Evolutionary conservation across 208 protist genomes (phyloP).

Genomic region (Borovskyia barvae): DNA sequence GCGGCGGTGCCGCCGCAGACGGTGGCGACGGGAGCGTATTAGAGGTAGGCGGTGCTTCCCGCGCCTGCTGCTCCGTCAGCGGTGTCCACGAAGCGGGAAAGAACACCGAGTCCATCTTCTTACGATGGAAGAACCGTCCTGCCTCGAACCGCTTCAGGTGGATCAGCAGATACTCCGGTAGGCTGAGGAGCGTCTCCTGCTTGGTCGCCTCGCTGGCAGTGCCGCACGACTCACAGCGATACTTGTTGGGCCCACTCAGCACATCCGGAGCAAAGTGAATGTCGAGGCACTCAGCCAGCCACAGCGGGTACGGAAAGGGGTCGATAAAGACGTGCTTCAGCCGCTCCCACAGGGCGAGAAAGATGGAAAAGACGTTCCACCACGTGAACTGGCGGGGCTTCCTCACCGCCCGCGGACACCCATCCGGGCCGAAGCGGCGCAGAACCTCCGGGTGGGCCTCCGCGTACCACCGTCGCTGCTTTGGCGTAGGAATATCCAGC

Average conservation of each 20-base stretch:
- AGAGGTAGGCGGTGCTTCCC: not conserved
- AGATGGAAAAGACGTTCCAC: constrained; percentile 60
- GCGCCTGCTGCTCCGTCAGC: constrained; percentile 12
- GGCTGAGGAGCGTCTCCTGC: constrained; percentile 50
- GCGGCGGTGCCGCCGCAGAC: not conserved
- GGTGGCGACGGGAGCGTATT: not conserved
- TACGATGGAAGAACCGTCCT: constrained; percentile 68
- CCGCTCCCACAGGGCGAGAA: constrained; percentile 14
- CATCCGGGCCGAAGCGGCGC: constrained; percentile 25
- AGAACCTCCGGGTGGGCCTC: constrained; percentile 44
- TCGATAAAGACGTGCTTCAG: constrained; percentile 25
- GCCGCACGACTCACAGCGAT: constrained; percentile 78
- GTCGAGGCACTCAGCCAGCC: constrained; percentile 86
- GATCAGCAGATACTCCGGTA: constrained; percentile 83
- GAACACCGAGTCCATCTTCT: constrained; percentile 78
- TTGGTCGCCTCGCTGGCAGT: constrained; percentile 74
- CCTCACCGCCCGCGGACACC: constrained; percentile 25
- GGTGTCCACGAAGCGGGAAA: constrained; percentile 78
- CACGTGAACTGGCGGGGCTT: constrained; percentile 31
- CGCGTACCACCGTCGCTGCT: constrained; percentile 52
- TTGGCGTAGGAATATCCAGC: constrained; percentile 61
- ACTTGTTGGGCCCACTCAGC: constrained; percentile 69
- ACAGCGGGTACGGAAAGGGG: constrained; percentile 50
- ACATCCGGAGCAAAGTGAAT: constrained; percentile 80
- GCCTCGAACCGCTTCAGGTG: constrained; percentile 89